These are phyloP conservation scores for Heliamphora ciliata DNA, from an alignment of 179 eudicot genomes.

Conservation along the genomic window DNA sequence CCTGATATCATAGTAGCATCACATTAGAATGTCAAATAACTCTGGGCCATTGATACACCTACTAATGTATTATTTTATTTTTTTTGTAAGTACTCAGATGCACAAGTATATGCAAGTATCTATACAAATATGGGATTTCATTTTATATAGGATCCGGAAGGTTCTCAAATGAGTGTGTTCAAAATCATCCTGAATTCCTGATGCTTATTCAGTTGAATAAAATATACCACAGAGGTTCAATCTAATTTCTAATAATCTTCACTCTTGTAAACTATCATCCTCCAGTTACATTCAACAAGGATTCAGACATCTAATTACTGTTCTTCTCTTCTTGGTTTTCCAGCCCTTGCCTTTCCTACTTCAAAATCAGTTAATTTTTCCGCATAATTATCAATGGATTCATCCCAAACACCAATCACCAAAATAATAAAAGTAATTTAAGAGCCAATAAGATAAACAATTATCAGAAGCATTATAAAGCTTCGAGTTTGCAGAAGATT, in stretches of 20 bases:
- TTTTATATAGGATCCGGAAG: too few species aligned
- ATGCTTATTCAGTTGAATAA: too few species aligned
- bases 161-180: too few species aligned
- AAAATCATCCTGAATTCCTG: too few species aligned
- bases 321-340: slow-evolving; percentile 4
- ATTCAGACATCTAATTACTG: neutral
- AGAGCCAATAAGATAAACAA: neutral
- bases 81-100: too few species aligned
- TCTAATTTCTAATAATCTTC: neutral
- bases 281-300: neutral
- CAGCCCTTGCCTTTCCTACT: slow-evolving; percentile 5
- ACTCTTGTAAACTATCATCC: neutral
- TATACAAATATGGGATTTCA: too few species aligned
- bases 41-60: too few species aligned
- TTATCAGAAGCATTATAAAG: neutral
- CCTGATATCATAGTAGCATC: neutral
- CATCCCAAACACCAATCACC: neutral
- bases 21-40: too few species aligned
- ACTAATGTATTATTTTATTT: too few species aligned
- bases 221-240: neutral
- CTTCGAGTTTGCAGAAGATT: neutral
- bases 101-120: too few species aligned
- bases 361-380: neutral
- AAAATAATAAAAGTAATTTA: too few species aligned
- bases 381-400: neutral